A percentile compares a stretch with the other conserved stretches of the same genome.
These are phyloP conservation scores for Litchi chinensis DNA, from an alignment of 345 rosid species.

Conservation along the genomic window DNA sequence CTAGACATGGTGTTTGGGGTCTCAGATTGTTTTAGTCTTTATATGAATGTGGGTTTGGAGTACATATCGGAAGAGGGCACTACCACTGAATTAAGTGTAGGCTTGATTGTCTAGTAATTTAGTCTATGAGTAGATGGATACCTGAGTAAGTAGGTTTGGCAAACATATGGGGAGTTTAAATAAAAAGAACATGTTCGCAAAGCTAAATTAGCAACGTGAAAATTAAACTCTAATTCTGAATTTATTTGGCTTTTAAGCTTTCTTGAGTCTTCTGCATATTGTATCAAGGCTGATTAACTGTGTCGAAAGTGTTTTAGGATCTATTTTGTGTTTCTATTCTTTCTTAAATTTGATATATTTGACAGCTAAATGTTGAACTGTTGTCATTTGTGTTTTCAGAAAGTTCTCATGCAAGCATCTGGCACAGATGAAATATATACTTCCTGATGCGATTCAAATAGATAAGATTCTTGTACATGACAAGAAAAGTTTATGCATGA, in stretches of 20 bases:
- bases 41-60: too few species aligned
- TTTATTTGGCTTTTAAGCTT: too few species aligned
- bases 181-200: background rate
- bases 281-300: too few species aligned
- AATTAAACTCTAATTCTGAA: too few species aligned
- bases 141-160: background rate
- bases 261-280: too few species aligned
- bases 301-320: background rate
- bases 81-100: background rate
- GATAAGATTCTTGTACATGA: constrained; percentile 51
- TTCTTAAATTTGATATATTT: background rate
- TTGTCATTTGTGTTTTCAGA: constrained; percentile 28
- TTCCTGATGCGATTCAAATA: constrained; percentile 46
- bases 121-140: background rate
- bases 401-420: constrained; percentile 39
- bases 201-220: too few species aligned
- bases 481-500: constrained; percentile 47
- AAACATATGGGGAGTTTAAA: background rate
- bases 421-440: constrained; percentile 50
- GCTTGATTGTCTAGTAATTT: background rate
- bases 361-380: background rate
- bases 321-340: background rate
- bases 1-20: background rate
- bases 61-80: background rate
- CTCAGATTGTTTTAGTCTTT: too few species aligned